Evolutionary conservation across 2,329 filamentous ascomycete species (phyloP).

Genomic region (Colletotrichum filicis): DNA sequence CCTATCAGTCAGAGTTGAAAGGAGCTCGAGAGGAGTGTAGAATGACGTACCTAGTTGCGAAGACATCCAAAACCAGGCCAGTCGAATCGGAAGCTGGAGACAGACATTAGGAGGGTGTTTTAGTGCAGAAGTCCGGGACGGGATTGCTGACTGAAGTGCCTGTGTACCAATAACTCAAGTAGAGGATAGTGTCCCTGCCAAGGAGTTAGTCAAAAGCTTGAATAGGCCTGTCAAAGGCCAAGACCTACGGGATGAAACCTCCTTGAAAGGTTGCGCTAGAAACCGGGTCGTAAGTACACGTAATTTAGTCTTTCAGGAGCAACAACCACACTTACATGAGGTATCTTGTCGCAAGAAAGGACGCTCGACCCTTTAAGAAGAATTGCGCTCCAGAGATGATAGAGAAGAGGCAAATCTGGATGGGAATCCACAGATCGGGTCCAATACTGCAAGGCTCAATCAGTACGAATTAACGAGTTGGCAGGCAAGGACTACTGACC

Average conservation of each 20-base stretch:
- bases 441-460: constrained; percentile 35
- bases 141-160: constrained; percentile 53
- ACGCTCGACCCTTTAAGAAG: constrained; percentile 49
- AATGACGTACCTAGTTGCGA: constrained; percentile 40
- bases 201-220: constrained; percentile 33
- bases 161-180: constrained; percentile 76
- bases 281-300: neutral
- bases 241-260: constrained; percentile 52
- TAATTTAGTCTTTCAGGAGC: fast-evolving
- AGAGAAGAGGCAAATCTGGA: constrained; percentile 37
- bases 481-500: constrained; percentile 47
- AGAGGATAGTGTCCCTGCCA: constrained; percentile 22
- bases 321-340: constrained; percentile 47
- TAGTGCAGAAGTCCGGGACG: fast-evolving
- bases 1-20: neutral
- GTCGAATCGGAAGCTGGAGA: constrained; percentile 66
- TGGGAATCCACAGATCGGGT: constrained; percentile 45
- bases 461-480: neutral
- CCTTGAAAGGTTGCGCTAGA: constrained; percentile 47
- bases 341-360: constrained; percentile 52
- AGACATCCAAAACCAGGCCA: constrained; percentile 75
- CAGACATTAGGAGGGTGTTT: constrained; percentile 13
- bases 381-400: constrained; percentile 32
- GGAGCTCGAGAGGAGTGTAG: fast-evolving
- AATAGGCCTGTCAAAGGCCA: constrained; percentile 37